Evolutionary conservation across 345 rosid genomes (phyloP), one percentile per base, ranked within the genome.

Genomic region (Pugionium dolabratum): DNA sequence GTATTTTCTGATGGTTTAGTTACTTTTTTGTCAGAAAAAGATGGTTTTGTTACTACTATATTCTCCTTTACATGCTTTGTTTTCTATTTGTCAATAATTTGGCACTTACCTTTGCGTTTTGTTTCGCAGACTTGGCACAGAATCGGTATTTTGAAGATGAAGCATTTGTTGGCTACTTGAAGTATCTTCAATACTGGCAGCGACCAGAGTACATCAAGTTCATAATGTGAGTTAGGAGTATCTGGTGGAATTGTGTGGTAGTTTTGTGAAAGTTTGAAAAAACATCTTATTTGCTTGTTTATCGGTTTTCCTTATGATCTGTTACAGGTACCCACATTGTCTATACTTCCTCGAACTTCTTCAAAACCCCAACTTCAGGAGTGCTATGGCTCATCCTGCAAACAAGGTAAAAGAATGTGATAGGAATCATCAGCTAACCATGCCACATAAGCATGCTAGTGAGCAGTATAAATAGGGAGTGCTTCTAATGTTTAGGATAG

Each of bases 121-220:
- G 32, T 41, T 69, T 54, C 26, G 75, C 77, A 94, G 97, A 95
- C 84, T 80, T 95, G 79, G 99, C 99, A 57, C 99, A 95, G 80
- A 95, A 95, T 67, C 96, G 98, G 5, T 89, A 95, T 80, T 89
- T 95, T 60, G 99, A 95, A 37, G 99, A 95, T 59, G 98, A 91
- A 78, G 89, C 99, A 4, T 95, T 91, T 76, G 85, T 95, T 71
- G 98, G 90, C 25, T 95, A 95, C 84, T 80, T 95, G 82, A 95
- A 95, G 64, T 95, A 91, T 73, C 98, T 95, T 62, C 91, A 82
- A 65, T 95, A 95, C 73, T 95, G 97, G 99, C 96, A 91, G 65
- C 94, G 75, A 7, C 97, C 97, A 0, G 98, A 95, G 78, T 91
- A 91, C 72, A 74, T 85, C 41, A 95, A 95, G 66, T 18, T 18